A percentile compares a stretch with the other conserved stretches of the same genome.
Conservation (phyloP, 2,329 filamentous ascomycete species). For the Diaporthe nobilis region DNA sequence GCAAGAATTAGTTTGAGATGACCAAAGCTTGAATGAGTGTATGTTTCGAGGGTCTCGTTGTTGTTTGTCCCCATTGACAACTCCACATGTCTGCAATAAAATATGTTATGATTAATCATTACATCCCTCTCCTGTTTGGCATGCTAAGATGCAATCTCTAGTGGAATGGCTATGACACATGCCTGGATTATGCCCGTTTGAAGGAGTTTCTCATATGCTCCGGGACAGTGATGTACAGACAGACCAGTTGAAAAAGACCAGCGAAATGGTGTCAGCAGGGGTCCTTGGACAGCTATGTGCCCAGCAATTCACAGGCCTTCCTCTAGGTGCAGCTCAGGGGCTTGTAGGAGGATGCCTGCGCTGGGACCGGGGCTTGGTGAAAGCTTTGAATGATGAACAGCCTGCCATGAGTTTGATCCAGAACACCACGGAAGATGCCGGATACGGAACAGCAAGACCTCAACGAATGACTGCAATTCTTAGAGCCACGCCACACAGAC, state of each 20-base stretch:
- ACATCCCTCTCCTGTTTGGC: too few relatives aligned
- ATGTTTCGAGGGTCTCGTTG: too few relatives aligned
- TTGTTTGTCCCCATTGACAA: too few relatives aligned
- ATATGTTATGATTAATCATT: too few relatives aligned
- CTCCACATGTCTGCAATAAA: background rate
- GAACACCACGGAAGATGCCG: background rate
- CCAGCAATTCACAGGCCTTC: background rate
- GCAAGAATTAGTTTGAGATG: background rate
- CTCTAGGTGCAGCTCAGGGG: background rate
- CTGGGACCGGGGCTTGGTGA: background rate
- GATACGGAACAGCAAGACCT: background rate
- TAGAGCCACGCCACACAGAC: background rate
- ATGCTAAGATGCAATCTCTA: background rate
- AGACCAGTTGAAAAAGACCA: too few relatives aligned
- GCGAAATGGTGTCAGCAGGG: accelerated
- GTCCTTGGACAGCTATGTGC: background rate
- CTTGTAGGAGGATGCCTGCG: background rate
- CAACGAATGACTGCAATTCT: background rate
- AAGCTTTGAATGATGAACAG: background rate
- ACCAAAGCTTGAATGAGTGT: background rate
- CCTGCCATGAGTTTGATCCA: background rate
- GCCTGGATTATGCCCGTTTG: background rate
- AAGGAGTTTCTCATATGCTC: too few relatives aligned
- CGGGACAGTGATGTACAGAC: too few relatives aligned
- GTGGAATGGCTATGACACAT: too few relatives aligned